These are phyloP conservation scores for Sarocladiaceae sp. DNA, from an alignment of 2,329 filamentous ascomycete species.

Conservation along the genomic window DNA sequence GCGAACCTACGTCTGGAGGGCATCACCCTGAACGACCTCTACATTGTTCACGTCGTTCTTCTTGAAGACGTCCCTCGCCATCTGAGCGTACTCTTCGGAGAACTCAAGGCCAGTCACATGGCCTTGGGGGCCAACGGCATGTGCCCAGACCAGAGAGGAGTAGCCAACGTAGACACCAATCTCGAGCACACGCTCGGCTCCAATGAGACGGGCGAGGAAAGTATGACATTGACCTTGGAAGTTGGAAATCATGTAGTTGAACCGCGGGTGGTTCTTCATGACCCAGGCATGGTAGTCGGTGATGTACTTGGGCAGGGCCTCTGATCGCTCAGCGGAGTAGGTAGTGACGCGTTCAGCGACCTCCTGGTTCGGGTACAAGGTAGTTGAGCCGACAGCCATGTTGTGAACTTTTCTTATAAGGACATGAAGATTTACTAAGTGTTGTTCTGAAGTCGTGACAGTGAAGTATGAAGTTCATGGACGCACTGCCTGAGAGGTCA, in stretches of 20 bases:
- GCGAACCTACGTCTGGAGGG: slow-evolving; percentile 35
- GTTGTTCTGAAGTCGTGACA: no score
- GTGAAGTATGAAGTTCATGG: no score
- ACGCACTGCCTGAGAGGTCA: no score
- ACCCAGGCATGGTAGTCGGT: slow-evolving; percentile 32
- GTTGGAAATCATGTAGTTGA: slow-evolving; percentile 33
- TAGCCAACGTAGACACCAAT: slow-evolving; percentile 44
- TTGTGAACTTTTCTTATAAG: slow-evolving; percentile 6
- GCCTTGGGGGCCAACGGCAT: slow-evolving; percentile 38
- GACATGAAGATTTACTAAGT: neutral
- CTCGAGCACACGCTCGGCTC: slow-evolving; percentile 40
- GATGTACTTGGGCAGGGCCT: slow-evolving; percentile 34
- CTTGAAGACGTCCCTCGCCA: slow-evolving; percentile 31
- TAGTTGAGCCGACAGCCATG: slow-evolving; percentile 33
- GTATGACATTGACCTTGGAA: slow-evolving; percentile 35
- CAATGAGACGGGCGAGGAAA: slow-evolving; percentile 33
- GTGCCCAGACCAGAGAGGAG: slow-evolving; percentile 41
- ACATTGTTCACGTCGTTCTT: slow-evolving; percentile 36
- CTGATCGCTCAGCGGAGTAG: slow-evolving; percentile 37
- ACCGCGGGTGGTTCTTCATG: slow-evolving; percentile 18
- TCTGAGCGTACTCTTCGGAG: slow-evolving; percentile 33
- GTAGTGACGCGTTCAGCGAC: slow-evolving; percentile 33
- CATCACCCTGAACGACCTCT: slow-evolving; percentile 41
- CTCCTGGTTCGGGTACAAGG: slow-evolving; percentile 35
- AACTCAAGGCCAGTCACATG: slow-evolving; percentile 40